Conservation (phyloP, 257 asterid species). For the Solanum dulcamara region DNA sequence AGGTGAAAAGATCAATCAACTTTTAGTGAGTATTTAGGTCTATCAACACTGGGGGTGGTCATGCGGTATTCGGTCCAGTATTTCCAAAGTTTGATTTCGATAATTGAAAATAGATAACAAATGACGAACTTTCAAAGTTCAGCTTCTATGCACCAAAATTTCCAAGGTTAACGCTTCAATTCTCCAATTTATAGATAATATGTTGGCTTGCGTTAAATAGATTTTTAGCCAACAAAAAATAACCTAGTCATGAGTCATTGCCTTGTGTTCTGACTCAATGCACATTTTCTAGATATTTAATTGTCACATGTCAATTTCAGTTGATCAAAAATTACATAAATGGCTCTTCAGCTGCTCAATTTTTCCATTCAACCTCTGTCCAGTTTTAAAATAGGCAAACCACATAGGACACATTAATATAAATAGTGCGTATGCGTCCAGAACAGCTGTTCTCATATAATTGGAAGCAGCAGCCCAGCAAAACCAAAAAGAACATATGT, state of each 20-base stretch:
- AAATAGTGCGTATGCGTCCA: no score
- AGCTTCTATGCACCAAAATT: background rate
- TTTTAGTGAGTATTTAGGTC: no score
- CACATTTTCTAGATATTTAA: background rate
- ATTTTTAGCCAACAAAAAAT: background rate
- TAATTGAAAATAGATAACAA: no score
- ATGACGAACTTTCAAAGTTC: background rate
- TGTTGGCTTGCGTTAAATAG: background rate
- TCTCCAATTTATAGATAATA: background rate
- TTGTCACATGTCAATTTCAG: background rate
- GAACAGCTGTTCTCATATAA: no score
- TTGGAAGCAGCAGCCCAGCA: no score
- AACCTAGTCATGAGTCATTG: background rate
- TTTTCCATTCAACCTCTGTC: background rate
- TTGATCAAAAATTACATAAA: background rate
- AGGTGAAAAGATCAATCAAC: no score
- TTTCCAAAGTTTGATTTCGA: no score
- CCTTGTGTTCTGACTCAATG: background rate
- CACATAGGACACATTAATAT: background rate
- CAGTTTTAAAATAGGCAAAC: background rate
- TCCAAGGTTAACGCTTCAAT: background rate
- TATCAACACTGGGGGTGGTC: no score
- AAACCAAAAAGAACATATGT: no score
- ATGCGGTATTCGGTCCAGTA: no score
- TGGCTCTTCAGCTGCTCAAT: background rate